Evolutionary conservation across 306 rosid species (phyloP).

Genomic region (Gynostemma pentaphyllum): DNA sequence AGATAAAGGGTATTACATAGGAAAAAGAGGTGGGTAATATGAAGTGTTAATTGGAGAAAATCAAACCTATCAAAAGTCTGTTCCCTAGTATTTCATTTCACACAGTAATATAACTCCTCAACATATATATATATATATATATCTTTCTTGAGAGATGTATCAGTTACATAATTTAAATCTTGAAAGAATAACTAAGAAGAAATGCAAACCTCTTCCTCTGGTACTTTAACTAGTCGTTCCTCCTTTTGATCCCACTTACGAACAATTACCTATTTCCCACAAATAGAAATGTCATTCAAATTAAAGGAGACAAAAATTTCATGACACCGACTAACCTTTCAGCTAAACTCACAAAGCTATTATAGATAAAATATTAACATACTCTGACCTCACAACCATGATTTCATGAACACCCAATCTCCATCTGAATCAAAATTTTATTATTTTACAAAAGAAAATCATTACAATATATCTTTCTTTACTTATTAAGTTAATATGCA

Average conservation of each 20-base stretch:
- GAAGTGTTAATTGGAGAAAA: too few species aligned
- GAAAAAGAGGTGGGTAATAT: too few species aligned
- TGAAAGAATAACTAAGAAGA: neutral
- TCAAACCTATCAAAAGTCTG: too few species aligned
- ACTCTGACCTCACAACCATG: neutral
- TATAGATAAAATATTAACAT: too few species aligned
- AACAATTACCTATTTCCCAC: conserved; percentile 49
- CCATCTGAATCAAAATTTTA: neutral
- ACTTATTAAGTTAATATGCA: too few species aligned
- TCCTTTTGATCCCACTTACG: conserved; percentile 67
- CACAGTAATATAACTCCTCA: too few species aligned
- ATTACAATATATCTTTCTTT: neutral
- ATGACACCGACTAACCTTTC: neutral
- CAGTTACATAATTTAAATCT: neutral
- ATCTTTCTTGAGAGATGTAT: too few species aligned
- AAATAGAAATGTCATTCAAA: neutral
- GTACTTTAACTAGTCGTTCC: conserved; percentile 48
- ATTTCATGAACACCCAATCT: neutral
- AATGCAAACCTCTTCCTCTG: conserved; percentile 68
- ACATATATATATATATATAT: too few species aligned
- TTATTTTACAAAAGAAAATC: neutral
- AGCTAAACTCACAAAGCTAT: neutral
- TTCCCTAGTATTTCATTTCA: too few species aligned
- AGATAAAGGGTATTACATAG: too few species aligned
- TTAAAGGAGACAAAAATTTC: neutral